Conservation (phyloP, 805 yeast genomes). For the Pichia kluyveri region DNA sequence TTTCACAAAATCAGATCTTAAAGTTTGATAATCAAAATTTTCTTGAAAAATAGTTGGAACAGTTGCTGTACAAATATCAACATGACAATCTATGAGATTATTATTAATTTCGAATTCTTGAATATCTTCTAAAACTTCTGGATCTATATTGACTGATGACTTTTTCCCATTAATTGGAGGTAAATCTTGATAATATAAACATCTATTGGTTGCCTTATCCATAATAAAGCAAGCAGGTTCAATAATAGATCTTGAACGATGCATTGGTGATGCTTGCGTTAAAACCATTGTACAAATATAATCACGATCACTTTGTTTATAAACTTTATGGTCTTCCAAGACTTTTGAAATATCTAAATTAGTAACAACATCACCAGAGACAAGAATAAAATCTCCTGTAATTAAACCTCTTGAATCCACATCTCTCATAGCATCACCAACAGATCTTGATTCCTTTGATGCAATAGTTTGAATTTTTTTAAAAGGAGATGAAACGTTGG, state of each 20-base stretch:
- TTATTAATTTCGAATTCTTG: conserved; percentile 76
- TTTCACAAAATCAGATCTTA: conserved; percentile 80
- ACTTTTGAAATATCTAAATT: conserved; percentile 75
- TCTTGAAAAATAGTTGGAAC: conserved; percentile 95
- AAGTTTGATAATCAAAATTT: conserved; percentile 85
- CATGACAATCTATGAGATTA: conserved; percentile 92
- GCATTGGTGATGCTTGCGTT: conserved; percentile 74
- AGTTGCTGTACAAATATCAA: conserved; percentile 89
- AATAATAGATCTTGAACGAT: conserved; percentile 70
- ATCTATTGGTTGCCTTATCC: conserved; percentile 63
- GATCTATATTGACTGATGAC: conserved; percentile 57
- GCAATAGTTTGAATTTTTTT: conserved; percentile 65
- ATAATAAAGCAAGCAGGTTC: conserved; percentile 82
- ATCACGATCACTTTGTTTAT: conserved; percentile 71
- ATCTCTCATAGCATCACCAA: conserved; percentile 97
- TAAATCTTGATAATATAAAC: conserved; percentile 77
- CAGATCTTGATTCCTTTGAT: conserved; percentile 80
- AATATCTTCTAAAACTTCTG: conserved; percentile 71
- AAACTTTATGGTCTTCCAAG: conserved; percentile 61
- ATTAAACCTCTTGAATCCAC: conserved; percentile 85
- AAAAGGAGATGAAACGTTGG: conserved; percentile 65
- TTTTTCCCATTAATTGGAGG: conserved; percentile 43
- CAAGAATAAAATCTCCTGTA: conserved; percentile 79
- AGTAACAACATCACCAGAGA: conserved; percentile 93
- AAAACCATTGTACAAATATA: conserved; percentile 92